Evolutionary conservation across 2,329 filamentous ascomycete genomes (phyloP).

Genomic region (Hymenoscyphus occultus): DNA sequence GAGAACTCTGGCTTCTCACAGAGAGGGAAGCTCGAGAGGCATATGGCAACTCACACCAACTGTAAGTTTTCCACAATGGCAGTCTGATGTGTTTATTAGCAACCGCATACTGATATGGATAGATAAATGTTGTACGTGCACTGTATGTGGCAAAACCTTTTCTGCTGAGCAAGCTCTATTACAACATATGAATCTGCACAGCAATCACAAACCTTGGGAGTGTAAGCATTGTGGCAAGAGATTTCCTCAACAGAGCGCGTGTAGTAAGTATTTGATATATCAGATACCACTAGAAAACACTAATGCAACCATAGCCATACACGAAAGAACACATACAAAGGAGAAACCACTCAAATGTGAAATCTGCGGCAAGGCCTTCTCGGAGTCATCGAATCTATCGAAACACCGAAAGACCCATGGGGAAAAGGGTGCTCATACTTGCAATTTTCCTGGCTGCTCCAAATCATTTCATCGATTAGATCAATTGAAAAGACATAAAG

Average conservation of each 20-base stretch:
- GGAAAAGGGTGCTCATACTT: constrained; percentile 50
- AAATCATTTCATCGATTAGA: constrained; percentile 59
- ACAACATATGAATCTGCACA: constrained; percentile 66
- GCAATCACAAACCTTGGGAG: constrained; percentile 60
- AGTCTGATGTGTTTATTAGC: not conserved
- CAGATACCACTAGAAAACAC: not conserved
- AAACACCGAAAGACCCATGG: constrained; percentile 64
- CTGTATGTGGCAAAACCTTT: constrained; percentile 54
- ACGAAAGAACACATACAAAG: constrained; percentile 63
- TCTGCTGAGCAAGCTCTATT: constrained; percentile 66
- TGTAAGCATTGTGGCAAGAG: constrained; percentile 53
- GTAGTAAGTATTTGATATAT: constrained; percentile 46
- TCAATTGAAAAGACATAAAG: constrained; percentile 56
- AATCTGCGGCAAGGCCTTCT: constrained; percentile 57
- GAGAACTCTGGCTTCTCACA: constrained; percentile 51
- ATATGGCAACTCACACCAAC: constrained; percentile 63
- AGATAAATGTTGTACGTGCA: constrained; percentile 60
- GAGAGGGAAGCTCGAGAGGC: constrained; percentile 61
- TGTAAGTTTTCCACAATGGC: constrained; percentile 44
- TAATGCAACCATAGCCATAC: constrained; percentile 51
- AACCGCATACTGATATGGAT: constrained; percentile 35
- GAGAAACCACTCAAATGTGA: constrained; percentile 60
- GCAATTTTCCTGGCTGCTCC: constrained; percentile 47
- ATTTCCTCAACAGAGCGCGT: constrained; percentile 65
- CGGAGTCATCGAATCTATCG: constrained; percentile 64